phyloP scores from a whole-genome alignment of 2,329 filamentous ascomycete species.

The Endoconidiophora polonica region DNA sequence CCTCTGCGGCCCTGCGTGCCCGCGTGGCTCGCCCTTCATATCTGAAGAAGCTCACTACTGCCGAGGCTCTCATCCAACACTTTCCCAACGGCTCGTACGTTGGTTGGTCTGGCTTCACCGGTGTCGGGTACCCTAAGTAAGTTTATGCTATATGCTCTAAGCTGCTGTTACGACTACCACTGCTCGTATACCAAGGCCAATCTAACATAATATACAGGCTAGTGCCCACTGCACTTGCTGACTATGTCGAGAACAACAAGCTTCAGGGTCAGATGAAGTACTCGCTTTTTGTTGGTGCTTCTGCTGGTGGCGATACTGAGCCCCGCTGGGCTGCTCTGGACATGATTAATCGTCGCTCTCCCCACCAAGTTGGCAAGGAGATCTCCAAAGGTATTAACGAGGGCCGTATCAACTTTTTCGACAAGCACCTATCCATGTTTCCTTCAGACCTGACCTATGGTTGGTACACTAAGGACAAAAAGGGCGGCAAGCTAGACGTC shows the following conservation, averaged over 20 bases:
- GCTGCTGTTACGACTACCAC: no score
- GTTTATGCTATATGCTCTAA: slow-evolving; percentile 6
- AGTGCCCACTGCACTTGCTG: slow-evolving; percentile 63
- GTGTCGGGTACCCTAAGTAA: slow-evolving; percentile 71
- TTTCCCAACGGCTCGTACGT: slow-evolving; percentile 79
- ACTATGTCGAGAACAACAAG: slow-evolving; percentile 76
- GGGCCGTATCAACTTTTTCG: slow-evolving; percentile 79
- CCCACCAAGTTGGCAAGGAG: slow-evolving; percentile 80
- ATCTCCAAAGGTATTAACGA: slow-evolving; percentile 84
- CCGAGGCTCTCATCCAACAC: slow-evolving; percentile 62
- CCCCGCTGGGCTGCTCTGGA: slow-evolving; percentile 78
- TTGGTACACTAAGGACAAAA: slow-evolving; percentile 68
- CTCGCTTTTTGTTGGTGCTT: slow-evolving; percentile 78
- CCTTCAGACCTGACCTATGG: slow-evolving; percentile 67
- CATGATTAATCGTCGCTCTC: slow-evolving; percentile 75
- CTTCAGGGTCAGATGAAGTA: slow-evolving; percentile 75
- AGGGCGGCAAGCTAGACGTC: slow-evolving; percentile 60
- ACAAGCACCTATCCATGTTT: slow-evolving; percentile 90
- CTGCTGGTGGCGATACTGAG: slow-evolving; percentile 76
- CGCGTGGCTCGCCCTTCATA: slow-evolving; percentile 61
- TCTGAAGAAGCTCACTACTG: slow-evolving; percentile 61
- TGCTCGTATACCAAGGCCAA: no score
- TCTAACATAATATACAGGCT: background rate
- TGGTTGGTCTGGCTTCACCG: slow-evolving; percentile 83
- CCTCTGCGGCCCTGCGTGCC: slow-evolving; percentile 58